phyloP scores from a whole-genome alignment of 75 land plant species.

The Pinus taeda region DNA sequence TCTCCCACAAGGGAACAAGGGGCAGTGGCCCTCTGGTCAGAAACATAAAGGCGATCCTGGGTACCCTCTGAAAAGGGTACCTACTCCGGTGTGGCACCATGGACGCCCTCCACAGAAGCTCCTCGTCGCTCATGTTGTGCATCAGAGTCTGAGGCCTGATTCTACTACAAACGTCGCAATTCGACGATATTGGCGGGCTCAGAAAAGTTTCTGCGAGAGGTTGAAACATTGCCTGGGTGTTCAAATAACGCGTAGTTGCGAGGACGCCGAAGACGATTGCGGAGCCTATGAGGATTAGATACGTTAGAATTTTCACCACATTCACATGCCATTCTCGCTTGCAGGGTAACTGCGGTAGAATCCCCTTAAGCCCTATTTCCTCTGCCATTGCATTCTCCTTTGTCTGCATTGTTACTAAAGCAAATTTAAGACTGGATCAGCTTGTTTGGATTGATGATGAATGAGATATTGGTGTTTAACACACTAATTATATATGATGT shows the following conservation, averaged over 20 bases:
- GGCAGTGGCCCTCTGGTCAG: constrained; percentile 50
- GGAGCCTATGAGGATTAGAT: constrained; percentile 4
- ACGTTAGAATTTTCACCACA: not conserved
- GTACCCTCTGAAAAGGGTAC: constrained; percentile 41
- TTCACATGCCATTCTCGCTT: constrained; percentile 7
- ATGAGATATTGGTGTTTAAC: too few relatives aligned
- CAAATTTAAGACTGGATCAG: too few relatives aligned
- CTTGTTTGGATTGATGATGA: too few relatives aligned
- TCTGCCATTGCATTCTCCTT: too few relatives aligned
- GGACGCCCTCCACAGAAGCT: constrained; percentile 59
- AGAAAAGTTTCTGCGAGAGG: not conserved
- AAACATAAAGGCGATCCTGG: constrained; percentile 78
- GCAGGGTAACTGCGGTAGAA: not conserved
- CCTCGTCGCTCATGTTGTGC: constrained; percentile 44
- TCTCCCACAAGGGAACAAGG: constrained; percentile 73
- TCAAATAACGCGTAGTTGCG: not conserved
- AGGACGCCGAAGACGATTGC: constrained; percentile 8
- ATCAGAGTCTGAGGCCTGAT: constrained; percentile 13
- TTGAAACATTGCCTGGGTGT: not conserved
- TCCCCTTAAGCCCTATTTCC: too few relatives aligned
- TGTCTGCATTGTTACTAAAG: too few relatives aligned
- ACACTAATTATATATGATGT: too few relatives aligned
- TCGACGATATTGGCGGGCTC: not conserved
- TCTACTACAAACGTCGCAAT: not conserved
- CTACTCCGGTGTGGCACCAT: constrained; percentile 31